phyloP scores from a whole-genome alignment of 441 rosid genomes.

The Syzygium malaccense region DNA sequence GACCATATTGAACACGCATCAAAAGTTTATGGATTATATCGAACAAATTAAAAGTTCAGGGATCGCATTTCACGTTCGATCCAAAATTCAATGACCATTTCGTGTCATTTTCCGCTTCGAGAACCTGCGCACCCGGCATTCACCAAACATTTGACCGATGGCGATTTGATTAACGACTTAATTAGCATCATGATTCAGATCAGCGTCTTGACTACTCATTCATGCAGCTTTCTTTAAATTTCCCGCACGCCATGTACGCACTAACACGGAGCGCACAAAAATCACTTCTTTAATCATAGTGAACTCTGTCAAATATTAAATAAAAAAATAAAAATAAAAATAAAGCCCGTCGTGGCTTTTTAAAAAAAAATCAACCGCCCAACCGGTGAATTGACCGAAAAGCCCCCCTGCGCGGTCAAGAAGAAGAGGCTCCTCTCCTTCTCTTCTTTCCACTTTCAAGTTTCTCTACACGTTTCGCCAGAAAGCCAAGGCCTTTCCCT shows the following conservation, averaged over 20 bases:
- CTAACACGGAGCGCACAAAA: not conserved
- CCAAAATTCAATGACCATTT: fast-evolving
- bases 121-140: not conserved
- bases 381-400: not conserved
- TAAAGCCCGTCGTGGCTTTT: not conserved
- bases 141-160: fast-evolving
- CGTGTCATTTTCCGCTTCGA: fast-evolving
- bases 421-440: not conserved
- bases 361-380: not conserved
- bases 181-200: not conserved
- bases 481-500: not conserved
- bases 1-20: fast-evolving
- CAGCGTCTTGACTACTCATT: not conserved
- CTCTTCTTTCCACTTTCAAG: not conserved
- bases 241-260: not conserved
- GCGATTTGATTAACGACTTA: not conserved
- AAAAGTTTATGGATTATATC: fast-evolving
- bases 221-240: not conserved
- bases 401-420: not conserved
- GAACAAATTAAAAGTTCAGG: fast-evolving
- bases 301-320: fast-evolving
- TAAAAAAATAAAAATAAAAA: no score
- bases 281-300: not conserved
- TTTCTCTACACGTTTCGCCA: not conserved
- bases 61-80: fast-evolving